These are phyloP conservation scores for Arabidopsis lyrata DNA, from an alignment of 441 rosid genomes.

Conservation along the genomic window DNA sequence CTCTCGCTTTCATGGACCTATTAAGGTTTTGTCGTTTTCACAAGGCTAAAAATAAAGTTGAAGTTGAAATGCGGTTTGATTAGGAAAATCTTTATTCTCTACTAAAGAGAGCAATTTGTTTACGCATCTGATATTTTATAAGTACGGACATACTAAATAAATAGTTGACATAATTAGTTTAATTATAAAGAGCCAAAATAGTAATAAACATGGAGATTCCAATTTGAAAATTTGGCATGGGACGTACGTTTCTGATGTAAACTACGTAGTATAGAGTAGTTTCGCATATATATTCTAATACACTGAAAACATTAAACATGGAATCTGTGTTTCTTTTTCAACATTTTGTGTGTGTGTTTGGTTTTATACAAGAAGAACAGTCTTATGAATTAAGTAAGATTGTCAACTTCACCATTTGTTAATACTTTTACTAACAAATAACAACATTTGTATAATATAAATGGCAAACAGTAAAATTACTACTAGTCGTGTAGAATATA, in stretches of 20 bases:
- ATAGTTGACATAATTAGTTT: slow-evolving; percentile 8
- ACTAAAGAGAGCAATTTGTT: slow-evolving; percentile 32
- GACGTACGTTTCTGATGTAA: slow-evolving; percentile 15
- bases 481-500: too few species aligned
- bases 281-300: slow-evolving; percentile 9
- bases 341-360: background rate
- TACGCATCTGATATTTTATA: slow-evolving; percentile 21
- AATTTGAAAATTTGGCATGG: slow-evolving; percentile 22
- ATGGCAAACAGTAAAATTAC: background rate
- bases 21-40: slow-evolving; percentile 37
- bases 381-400: too few species aligned
- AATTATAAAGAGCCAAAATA: background rate
- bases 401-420: slow-evolving; percentile 13
- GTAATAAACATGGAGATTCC: slow-evolving; percentile 24
- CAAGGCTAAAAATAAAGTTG: slow-evolving; percentile 32
- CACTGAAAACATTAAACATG: background rate
- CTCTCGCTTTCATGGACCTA: slow-evolving; percentile 34
- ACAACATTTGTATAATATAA: background rate
- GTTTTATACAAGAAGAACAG: background rate
- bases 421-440: background rate
- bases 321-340: slow-evolving; percentile 8
- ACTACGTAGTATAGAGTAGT: background rate
- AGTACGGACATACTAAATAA: background rate
- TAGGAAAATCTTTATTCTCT: background rate
- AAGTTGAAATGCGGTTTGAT: slow-evolving; percentile 33